Conservation (phyloP, 805 yeast genomes). For the Myxozyma neglecta region DNA sequence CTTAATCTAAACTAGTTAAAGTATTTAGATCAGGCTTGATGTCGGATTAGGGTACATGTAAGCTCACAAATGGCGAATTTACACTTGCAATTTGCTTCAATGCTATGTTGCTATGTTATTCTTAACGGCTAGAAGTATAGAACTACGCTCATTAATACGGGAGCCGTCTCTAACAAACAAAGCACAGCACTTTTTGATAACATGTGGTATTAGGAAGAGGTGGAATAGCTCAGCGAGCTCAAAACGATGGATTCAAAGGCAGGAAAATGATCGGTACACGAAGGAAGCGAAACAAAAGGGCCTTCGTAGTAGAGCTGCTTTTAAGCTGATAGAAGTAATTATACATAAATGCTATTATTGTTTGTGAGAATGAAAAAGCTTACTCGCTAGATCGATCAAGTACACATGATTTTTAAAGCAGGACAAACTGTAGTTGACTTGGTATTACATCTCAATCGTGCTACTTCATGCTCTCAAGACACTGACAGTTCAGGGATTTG, state of each 20-base stretch:
- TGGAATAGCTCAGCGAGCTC: constrained; percentile 42
- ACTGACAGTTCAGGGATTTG: constrained; percentile 52
- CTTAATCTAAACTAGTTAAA: no score
- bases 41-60: no score
- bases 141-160: no score
- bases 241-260: constrained; percentile 73
- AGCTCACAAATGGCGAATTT: no score
- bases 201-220: background rate
- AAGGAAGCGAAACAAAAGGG: constrained; percentile 63
- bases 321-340: constrained; percentile 58
- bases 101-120: no score
- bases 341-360: background rate
- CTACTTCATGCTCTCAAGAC: background rate
- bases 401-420: constrained; percentile 57
- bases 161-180: no score
- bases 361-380: background rate
- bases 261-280: constrained; percentile 61
- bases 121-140: no score
- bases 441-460: constrained; percentile 39
- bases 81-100: no score
- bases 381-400: constrained; percentile 55
- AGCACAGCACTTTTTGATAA: background rate
- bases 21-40: no score
- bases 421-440: constrained; percentile 73
- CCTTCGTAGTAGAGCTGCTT: constrained; percentile 85